Conservation (phyloP, 73 alveolate genomes). For the Blepharisma japonicum region DNA sequence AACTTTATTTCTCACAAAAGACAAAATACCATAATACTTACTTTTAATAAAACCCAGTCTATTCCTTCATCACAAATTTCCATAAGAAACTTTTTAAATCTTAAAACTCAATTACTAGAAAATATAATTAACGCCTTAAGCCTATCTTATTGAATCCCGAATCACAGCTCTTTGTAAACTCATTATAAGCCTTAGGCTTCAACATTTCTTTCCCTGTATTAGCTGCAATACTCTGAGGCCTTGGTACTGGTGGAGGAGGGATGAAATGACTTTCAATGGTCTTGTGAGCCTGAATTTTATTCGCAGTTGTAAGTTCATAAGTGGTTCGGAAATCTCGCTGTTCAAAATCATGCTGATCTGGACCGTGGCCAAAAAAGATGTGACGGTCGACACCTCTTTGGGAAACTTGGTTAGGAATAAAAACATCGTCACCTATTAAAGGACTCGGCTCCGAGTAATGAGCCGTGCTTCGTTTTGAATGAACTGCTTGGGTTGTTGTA, state of each 20-base stretch:
- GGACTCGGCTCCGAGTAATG: not conserved
- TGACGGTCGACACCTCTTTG: slow-evolving; percentile 45
- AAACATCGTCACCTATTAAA: not conserved
- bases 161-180: slow-evolving; percentile 50
- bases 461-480: not conserved
- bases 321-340: slow-evolving; percentile 62
- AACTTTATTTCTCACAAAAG: no score
- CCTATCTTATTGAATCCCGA: slow-evolving; percentile 49
- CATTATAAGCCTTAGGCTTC: slow-evolving; percentile 49
- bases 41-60: no score
- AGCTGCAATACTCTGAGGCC: slow-evolving; percentile 9
- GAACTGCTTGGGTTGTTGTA: not conserved
- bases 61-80: no score
- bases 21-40: no score
- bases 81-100: no score
- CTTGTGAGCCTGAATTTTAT: slow-evolving; percentile 39
- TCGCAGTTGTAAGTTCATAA: slow-evolving; percentile 40
- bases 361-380: slow-evolving; percentile 69
- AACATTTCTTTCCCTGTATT: slow-evolving; percentile 4
- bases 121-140: slow-evolving; percentile 34
- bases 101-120: no score
- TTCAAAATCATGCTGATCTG: slow-evolving; percentile 61
- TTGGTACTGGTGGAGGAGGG: slow-evolving; percentile 16
- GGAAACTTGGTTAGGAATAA: not conserved
- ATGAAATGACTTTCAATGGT: slow-evolving; percentile 8